Percentiles rank a stretch among this genome's conserved stretches.
Conservation (phyloP, 106 monocot species). For the Allium sativum region DNA sequence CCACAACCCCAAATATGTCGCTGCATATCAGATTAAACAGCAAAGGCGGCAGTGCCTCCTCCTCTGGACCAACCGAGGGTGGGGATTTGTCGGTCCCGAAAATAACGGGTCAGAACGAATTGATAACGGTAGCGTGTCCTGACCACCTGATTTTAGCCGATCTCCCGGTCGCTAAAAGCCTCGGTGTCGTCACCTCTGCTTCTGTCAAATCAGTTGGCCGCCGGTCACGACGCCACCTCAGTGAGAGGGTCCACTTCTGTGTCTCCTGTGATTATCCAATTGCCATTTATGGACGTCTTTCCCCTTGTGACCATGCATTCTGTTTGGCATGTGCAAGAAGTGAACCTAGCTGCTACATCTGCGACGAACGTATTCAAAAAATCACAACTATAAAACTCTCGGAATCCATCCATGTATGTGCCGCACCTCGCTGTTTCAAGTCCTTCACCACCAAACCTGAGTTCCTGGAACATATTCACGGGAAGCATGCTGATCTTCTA, state of each 20-base stretch:
- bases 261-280: constrained; percentile 35
- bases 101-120: constrained; percentile 20
- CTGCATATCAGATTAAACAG: constrained; percentile 41
- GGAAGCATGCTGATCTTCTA: constrained; percentile 58
- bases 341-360: constrained; percentile 62
- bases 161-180: constrained; percentile 22
- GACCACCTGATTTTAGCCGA: constrained; percentile 18
- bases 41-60: constrained; percentile 27
- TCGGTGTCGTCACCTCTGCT: constrained; percentile 7
- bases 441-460: constrained; percentile 74
- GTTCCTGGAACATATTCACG: constrained; percentile 62
- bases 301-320: constrained; percentile 68
- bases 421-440: constrained; percentile 85
- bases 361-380: constrained; percentile 96
- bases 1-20: no score
- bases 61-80: constrained; percentile 29
- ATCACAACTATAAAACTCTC: constrained; percentile 90
- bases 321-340: constrained; percentile 65
- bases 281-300: constrained; percentile 34
- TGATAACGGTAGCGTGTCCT: constrained; percentile 21
- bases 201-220: constrained; percentile 10
- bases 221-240: constrained; percentile 13
- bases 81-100: constrained; percentile 11
- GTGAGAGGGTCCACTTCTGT: constrained; percentile 37
- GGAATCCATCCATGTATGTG: constrained; percentile 89